Evolutionary conservation across 2,329 filamentous ascomycete genomes (phyloP).

Genomic region (Myriosclerotinia curreyana): DNA sequence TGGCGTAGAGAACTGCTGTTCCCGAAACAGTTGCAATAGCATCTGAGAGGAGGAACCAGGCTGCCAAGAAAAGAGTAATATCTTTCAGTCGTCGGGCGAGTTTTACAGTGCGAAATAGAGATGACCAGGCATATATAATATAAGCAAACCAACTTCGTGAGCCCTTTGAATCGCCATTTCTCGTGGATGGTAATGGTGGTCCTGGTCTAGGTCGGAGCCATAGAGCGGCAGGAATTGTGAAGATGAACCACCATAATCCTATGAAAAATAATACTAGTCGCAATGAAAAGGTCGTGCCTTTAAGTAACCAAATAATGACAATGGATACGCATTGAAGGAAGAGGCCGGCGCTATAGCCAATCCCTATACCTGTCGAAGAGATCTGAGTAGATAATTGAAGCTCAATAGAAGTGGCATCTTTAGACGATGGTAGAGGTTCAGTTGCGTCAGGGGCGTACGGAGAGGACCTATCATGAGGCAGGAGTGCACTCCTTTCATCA

Average conservation of each 20-base stretch:
- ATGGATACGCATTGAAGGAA: constrained; percentile 82
- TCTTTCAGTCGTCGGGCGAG: constrained; percentile 70
- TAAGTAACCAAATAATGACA: constrained; percentile 66
- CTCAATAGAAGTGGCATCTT: constrained; percentile 59
- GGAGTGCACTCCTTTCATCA: constrained; percentile 49
- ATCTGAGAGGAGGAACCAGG: constrained; percentile 93
- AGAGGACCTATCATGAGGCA: constrained; percentile 33
- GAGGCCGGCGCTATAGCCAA: constrained; percentile 85
- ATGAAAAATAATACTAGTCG: constrained; percentile 83
- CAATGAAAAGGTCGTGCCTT: constrained; percentile 79
- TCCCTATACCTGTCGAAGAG: constrained; percentile 87
- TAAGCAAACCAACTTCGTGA: constrained; percentile 61
- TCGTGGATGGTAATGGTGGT: constrained; percentile 61
- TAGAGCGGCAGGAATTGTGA: constrained; percentile 82
- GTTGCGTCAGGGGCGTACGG: constrained; percentile 25
- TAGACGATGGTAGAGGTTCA: constrained; percentile 42
- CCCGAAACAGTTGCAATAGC: constrained; percentile 91
- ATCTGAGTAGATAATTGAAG: constrained; percentile 84
- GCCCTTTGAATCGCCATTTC: constrained; percentile 25
- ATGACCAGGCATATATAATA: constrained; percentile 78
- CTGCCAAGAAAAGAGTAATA: constrained; percentile 73
- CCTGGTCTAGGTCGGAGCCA: constrained; percentile 88
- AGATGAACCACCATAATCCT: constrained; percentile 88
- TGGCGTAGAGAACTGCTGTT: constrained; percentile 92
- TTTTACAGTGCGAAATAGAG: constrained; percentile 73